Base-by-base conservation (phyloP, 1,284 basidiomycete species). In the Ustilago shanxiensis region DNA sequence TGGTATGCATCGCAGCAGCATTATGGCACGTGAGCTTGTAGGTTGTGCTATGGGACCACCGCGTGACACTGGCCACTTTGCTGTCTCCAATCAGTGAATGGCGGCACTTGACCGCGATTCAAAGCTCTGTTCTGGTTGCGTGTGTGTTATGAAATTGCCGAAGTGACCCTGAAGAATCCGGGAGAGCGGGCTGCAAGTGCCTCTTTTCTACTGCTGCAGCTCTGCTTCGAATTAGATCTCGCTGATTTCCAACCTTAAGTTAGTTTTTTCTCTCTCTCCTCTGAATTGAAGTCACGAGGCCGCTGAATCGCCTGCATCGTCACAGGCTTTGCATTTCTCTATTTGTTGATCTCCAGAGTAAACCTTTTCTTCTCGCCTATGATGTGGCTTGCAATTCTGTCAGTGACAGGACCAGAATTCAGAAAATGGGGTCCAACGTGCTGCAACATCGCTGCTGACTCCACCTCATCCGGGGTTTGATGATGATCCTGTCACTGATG, bases 231-330 rank as follows among this genome's bases (percentile, higher is more conserved):
- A 57, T 57, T 31, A 45, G 33, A 29, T 10, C 20, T 50, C 49
- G 58, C 29, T 47, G 33, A 52, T 60, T 60, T 60, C 37, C 47
- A 60, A 60, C 14, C n/a, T n/a, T n/a, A 16, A 9, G 8, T 37
- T 37, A 6, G 13, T 16, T 49, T 28, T 49, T 49, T 49, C 45
- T 26, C 14, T 47, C 24, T n/a, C 24, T 20, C 9, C 28, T 39
- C 14, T 41, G 39, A 8, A 4, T 50, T 50, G 5, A 41, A 44
- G 22, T 55, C 53, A 37, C 29, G 26, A 41, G 13, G 35, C 24
- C 22, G 53, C 6, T 52, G 33, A 20, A n/a, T 52, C 50, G 33
- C 7, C 37, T 55, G 35, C 53, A 55, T 41, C 53, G 16, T 37
- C 41, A 37, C 39, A 56, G 41, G 29, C n/a, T 33, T 11, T 11